phyloP scores from a whole-genome alignment of 2,329 filamentous ascomycete genomes.

The Clonostachys rhizophaga region DNA sequence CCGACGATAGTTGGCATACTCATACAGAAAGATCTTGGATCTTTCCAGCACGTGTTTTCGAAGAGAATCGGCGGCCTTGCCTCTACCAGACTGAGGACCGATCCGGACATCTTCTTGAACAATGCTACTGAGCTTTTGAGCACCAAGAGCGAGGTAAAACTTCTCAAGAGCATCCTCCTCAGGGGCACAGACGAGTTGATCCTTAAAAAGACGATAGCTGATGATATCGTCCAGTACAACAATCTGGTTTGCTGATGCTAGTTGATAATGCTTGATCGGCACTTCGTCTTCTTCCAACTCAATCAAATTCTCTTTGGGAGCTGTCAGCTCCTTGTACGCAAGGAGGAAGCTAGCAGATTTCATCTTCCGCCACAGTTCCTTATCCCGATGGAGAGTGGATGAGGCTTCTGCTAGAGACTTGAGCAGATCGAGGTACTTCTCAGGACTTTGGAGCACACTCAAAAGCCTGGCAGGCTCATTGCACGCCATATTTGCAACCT shows the following conservation, averaged over 20 bases:
- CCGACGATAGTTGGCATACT: constrained; percentile 61
- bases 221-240: constrained; percentile 85
- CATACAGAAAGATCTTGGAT: constrained; percentile 84
- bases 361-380: constrained; percentile 72
- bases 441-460: constrained; percentile 70
- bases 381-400: constrained; percentile 69
- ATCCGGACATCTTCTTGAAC: constrained; percentile 76
- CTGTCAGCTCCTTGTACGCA: constrained; percentile 70
- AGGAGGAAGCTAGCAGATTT: constrained; percentile 72
- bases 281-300: constrained; percentile 58
- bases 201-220: constrained; percentile 84
- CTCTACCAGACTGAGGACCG: constrained; percentile 61
- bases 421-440: constrained; percentile 83
- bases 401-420: constrained; percentile 75
- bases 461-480: constrained; percentile 79
- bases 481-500: constrained; percentile 81
- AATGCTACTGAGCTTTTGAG: constrained; percentile 68
- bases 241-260: constrained; percentile 67
- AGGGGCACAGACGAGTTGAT: constrained; percentile 77
- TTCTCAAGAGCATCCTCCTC: constrained; percentile 83
- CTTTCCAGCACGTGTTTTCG: constrained; percentile 83
- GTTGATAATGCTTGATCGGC: constrained; percentile 71
- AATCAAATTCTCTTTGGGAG: constrained; percentile 37
- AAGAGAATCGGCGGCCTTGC: constrained; percentile 63
- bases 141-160: constrained; percentile 80